Evolutionary conservation across 345 rosid species (phyloP), one percentile per base, ranked within the genome.

Genomic region (Adansonia digitata): DNA sequence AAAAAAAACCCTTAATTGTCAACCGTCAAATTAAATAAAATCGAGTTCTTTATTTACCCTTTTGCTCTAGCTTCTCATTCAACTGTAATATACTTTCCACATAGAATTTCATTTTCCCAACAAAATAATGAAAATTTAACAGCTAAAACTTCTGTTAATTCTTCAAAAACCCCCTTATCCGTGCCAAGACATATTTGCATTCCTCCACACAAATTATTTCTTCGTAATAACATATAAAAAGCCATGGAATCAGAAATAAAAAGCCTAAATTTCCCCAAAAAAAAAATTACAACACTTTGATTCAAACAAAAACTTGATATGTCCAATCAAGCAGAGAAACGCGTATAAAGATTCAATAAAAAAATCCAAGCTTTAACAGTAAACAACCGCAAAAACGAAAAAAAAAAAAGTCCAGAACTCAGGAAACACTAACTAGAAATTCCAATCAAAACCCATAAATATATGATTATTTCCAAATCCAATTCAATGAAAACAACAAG

Each of bases 61-160:
- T 59, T 71, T 55, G 63, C 53, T 40, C 74, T 35, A 55, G 63
- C 35, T 69, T 59, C 37, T 59, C 63, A 14, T 59, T 48, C 59
- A 48, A 49, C 49, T n/a, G 42, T n/a, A 49, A 37, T 22, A 51
- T 69, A 49, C 39, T 31, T 55, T 69, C 43, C 60, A 18, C 43
- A 49, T 34, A 51, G 72, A 26, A 27, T 51, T 51, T 18, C n/a
- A 70, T 51, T 61, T n/a, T 51, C 45, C 60, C 29, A 22, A 70
- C 31, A 29, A 70, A 51, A 18, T 9, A 70, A 31, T n/a, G n/a
- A 70, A 52, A 31, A 34, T 34, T 17, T n/a, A 70, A 20, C 11
- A 6, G 46, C n/a, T 12, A 70, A 71, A 53, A 35, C n/a, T 7
- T 34, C 27, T 18, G 42, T n/a, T 49, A 9, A 69, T 29, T 69